phyloP scores from a whole-genome alignment of 164 flowering plant genomes.

The Magnolia officinalis region DNA sequence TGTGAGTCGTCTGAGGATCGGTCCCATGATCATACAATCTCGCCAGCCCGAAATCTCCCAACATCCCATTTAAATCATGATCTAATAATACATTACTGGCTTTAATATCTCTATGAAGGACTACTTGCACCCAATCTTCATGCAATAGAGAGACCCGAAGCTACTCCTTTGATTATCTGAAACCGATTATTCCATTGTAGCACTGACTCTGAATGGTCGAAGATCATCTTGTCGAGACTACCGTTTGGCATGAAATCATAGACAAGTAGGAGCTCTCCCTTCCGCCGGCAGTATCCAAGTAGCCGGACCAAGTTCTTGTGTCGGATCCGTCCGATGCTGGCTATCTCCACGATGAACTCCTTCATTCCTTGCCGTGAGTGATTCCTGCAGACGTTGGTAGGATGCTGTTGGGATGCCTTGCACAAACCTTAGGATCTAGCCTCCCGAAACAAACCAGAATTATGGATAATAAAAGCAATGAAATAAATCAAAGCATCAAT shows the following conservation, averaged over 20 bases:
- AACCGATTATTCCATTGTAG: conserved; percentile 35
- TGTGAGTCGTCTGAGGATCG: conserved; percentile 24
- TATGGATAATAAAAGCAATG: too few species aligned
- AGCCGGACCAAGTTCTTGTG: conserved; percentile 49
- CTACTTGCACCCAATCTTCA: conserved; percentile 38
- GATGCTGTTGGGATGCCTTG: too few species aligned
- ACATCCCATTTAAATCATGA: conserved; percentile 24
- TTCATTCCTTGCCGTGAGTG: conserved; percentile 46
- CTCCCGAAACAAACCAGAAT: too few species aligned
- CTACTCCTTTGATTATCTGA: conserved; percentile 32
- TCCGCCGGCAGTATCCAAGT: conserved; percentile 45
- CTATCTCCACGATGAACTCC: conserved; percentile 52
- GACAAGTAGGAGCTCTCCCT: conserved; percentile 46
- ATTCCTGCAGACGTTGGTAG: conserved; percentile 27
- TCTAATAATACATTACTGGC: conserved; percentile 38
- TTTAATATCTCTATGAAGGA: conserved; percentile 41
- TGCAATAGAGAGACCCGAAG: conserved; percentile 34
- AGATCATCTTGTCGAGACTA: conserved; percentile 41
- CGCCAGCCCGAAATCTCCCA: conserved; percentile 42
- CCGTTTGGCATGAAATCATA: conserved; percentile 58
- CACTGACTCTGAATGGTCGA: background rate
- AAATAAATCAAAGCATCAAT: too few species aligned
- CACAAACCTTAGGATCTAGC: too few species aligned
- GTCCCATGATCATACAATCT: conserved; percentile 35
- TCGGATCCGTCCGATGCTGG: conserved; percentile 39